Base-by-base conservation (phyloP, 306 rosid genomes). In the Betula pendula region DNA sequence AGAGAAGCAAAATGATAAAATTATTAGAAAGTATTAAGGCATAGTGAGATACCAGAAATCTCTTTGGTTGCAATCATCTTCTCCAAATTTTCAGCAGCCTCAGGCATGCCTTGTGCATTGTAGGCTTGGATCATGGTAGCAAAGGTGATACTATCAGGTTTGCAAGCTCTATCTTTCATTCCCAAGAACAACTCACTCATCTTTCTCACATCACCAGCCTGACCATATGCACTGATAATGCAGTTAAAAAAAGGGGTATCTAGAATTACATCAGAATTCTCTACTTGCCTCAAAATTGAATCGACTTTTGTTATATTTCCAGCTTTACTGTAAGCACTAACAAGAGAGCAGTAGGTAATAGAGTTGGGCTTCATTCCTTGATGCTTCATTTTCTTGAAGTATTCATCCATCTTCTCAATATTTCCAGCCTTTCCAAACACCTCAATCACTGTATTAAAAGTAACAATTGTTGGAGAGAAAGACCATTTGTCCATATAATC, bases 181-280 rank as follows among this genome's bases (percentile, higher is more conserved):
- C 70, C 82, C 86, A 81, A 73, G 86, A 92, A 92, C 68, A 89
- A 71, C 51, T 86, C 87, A 7, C 80, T 80, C 92, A 90, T 90
- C 81, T 79, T 94, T 73, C 82, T 68, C 59, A 92, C 60, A 77
- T 94, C 85, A 24, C 96, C 96, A 68, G 79, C 88, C 69, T 58
- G 91, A 59, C 93, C 93, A 80, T 94, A 92, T 33, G 94, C 92
- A 22, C 82, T 85, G 70, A 94, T 92, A 59, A 84, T 65, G 83
- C 98, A 86, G 81, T 94, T 94, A 73, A 90, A 90, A 68, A 92
- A 87, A 45, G 97, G 90, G 16, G 96, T 92, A 84, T 94, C 98
- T 70, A 85, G 83, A 70, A 70, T 77, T 68, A 88, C 94, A 85
- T 92, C 95, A 48, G 97, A 90, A 83, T 92, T 94, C 74, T 83